Evolutionary conservation across 2,329 filamentous ascomycete genomes (phyloP), one percentile per base, ranked within the genome.

Genomic region (Aspergillus unguis): DNA sequence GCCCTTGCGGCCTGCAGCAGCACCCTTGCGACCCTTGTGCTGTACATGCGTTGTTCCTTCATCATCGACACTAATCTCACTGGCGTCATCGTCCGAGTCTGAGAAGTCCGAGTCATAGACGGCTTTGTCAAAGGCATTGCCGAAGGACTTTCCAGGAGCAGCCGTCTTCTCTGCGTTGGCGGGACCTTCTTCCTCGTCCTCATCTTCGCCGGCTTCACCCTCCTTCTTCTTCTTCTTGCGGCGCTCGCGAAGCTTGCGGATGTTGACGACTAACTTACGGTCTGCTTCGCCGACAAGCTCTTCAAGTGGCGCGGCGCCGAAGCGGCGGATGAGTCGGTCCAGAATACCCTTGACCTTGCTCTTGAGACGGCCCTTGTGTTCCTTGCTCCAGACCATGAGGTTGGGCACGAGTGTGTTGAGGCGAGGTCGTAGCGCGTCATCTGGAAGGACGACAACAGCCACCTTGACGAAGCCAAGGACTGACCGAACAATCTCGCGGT

Each of bases 281-380:
- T 96, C 92, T 25, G 84, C 83, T 64, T 95, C 89, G 3, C 92
- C 92, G 53, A 89, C 92, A 69, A 88, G 80, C 59, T 83, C 83
- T 72, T 94, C 89, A 9, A 99, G 83, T 29, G 84, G 73, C 2
- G 92, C 87, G 42, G 88, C 87, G 44, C 94, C 92, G 66, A 96
- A 97, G 52, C 92, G 85, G 44, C 92, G 85, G 25, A 97, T 87
- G 81, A 96, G 90, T 48, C 94, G 85, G 75, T 99, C 94, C 11
- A 99, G 77, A 58, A 99, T 97, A 67, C 96, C 92, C 83, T 96
- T 97, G 62, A 99, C 92, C 78, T 97, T 99, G 45, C 89, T 86
- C 65, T 92, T 90, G 77, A 99, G 94, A 69, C 95, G 91, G 9
- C 91, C 91, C 77, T 97, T 97, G 78, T 99, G 95, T 73, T 99